These are phyloP conservation scores for Monosporascus sp. DNA, from an alignment of 2,329 filamentous ascomycete species.

Conservation along the genomic window DNA sequence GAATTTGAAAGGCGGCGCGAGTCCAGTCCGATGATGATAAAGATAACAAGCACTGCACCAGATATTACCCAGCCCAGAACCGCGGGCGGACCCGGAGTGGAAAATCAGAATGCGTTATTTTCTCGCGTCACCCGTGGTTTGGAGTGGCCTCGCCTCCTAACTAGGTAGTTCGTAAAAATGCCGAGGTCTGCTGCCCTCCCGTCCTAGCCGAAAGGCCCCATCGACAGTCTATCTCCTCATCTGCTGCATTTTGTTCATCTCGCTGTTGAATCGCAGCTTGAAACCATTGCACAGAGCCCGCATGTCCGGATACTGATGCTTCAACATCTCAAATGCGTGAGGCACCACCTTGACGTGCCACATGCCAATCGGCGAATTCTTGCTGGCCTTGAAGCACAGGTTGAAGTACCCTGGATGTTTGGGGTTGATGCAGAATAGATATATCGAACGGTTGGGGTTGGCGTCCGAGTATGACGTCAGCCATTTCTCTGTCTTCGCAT, in stretches of 20 bases:
- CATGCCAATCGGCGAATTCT: conserved; percentile 64
- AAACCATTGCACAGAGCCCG: conserved; percentile 93
- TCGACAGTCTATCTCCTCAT: conserved; percentile 13
- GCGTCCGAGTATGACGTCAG: conserved; percentile 92
- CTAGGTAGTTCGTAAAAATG: not conserved
- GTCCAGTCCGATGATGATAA: not conserved
- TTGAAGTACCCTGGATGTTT: conserved; percentile 93
- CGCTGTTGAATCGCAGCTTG: conserved; percentile 70
- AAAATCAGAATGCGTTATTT: not conserved
- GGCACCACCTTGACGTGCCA: conserved; percentile 90
- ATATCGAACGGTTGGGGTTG: conserved; percentile 88
- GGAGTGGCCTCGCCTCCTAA: no score
- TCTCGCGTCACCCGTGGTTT: no score
- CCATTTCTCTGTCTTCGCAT: conserved; percentile 69
- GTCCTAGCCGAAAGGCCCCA: not conserved
- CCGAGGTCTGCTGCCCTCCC: not conserved
- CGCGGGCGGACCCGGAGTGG: not conserved
- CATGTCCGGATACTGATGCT: conserved; percentile 90
- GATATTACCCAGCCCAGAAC: not conserved
- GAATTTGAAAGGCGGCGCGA: no score
- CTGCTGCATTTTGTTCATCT: conserved; percentile 58
- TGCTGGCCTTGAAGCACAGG: conserved; percentile 92
- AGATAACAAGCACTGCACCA: not conserved
- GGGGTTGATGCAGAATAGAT: conserved; percentile 91
- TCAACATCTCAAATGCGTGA: conserved; percentile 86